Conservation (phyloP, 345 rosid genomes). For the Bretschneidera sinensis region DNA sequence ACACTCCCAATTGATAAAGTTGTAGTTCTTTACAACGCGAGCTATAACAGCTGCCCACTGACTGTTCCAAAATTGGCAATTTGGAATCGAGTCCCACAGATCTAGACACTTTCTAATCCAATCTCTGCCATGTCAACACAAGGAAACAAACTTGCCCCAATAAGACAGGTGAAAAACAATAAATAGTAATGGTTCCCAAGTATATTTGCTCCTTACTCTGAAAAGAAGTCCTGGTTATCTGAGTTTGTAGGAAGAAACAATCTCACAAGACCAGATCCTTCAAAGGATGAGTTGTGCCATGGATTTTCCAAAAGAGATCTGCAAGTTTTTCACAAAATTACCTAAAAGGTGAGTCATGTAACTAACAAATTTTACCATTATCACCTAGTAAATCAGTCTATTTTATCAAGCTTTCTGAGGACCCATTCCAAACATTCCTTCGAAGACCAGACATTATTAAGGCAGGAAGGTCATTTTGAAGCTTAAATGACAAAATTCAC, state of each 20-base stretch:
- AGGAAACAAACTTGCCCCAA: conserved; percentile 1
- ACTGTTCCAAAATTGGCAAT: conserved; percentile 97
- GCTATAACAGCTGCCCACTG: conserved; percentile 92
- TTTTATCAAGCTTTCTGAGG: neutral
- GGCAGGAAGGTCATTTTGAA: neutral
- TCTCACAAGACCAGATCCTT: conserved; percentile 93
- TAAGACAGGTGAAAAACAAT: conserved; percentile 9
- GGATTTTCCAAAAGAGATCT: conserved; percentile 93
- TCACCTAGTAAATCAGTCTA: conserved; percentile 1
- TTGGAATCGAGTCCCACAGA: conserved; percentile 89
- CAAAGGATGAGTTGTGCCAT: conserved; percentile 94
- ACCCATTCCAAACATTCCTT: too few species aligned
- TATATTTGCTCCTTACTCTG: conserved; percentile 52
- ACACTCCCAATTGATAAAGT: conserved; percentile 70
- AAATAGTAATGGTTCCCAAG: conserved; percentile 7
- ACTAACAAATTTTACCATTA: conserved; percentile 1
- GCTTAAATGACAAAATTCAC: neutral
- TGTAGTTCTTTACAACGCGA: conserved; percentile 78
- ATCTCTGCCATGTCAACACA: conserved; percentile 48
- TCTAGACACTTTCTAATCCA: conserved; percentile 67
- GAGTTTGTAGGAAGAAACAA: conserved; percentile 89
- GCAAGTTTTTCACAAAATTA: conserved; percentile 27
- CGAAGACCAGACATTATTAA: neutral
- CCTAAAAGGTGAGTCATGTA: conserved; percentile 4
- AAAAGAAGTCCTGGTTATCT: conserved; percentile 79